phyloP scores from a whole-genome alignment of 805 yeast species.

The Zygosaccharomyces rouxii region DNA sequence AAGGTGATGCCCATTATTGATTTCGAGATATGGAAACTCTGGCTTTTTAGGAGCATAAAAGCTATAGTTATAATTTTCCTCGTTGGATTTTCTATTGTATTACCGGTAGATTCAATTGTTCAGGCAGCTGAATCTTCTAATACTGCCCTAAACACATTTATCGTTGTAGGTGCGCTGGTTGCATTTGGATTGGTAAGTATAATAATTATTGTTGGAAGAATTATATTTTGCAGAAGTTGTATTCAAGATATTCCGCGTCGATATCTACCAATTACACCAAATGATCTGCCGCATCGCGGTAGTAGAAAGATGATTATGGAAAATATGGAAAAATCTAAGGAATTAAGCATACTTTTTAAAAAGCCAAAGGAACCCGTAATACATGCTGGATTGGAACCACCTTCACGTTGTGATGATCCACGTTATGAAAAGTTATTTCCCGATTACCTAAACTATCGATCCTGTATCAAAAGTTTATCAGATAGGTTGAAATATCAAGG shows the following conservation, averaged over 20 bases:
- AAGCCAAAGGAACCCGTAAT: constrained; percentile 41
- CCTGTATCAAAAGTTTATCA: constrained; percentile 55
- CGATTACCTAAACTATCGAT: constrained; percentile 44
- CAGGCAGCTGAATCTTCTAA: constrained; percentile 50
- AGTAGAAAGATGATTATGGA: constrained; percentile 39
- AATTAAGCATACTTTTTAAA: constrained; percentile 37
- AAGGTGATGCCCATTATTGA: constrained; percentile 3
- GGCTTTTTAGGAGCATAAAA: constrained; percentile 21
- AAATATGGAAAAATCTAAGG: constrained; percentile 42
- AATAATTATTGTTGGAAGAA: constrained; percentile 53
- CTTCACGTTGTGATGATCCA: constrained; percentile 35
- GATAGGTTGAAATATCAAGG: constrained; percentile 53
- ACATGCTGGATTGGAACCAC: constrained; percentile 52
- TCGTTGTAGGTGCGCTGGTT: constrained; percentile 69
- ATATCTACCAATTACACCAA: constrained; percentile 63
- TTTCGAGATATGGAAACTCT: constrained; percentile 8
- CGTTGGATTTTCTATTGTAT: constrained; percentile 59
- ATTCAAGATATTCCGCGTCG: constrained; percentile 74
- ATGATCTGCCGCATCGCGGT: constrained; percentile 49
- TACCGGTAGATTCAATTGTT: constrained; percentile 76
- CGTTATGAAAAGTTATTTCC: constrained; percentile 34
- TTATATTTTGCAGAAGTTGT: constrained; percentile 52
- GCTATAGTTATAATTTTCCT: constrained; percentile 33
- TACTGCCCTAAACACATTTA: constrained; percentile 74
- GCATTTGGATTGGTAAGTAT: constrained; percentile 49